These are phyloP conservation scores for Geotrichum citri-aurantii DNA, from an alignment of 1,139 yeast genomes.

Conservation along the genomic window DNA sequence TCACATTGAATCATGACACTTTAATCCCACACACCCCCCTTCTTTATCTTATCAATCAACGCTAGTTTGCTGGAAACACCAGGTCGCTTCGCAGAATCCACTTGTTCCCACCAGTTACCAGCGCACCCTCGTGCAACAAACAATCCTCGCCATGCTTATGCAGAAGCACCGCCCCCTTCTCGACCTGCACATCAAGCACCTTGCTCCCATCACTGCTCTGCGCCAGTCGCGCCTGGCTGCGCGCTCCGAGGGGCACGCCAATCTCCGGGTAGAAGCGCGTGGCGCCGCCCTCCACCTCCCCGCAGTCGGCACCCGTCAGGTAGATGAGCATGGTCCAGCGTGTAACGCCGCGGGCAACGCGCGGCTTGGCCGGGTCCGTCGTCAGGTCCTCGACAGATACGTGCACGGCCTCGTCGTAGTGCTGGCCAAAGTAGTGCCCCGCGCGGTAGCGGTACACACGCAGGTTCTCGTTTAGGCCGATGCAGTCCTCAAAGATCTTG, in stretches of 20 bases:
- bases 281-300: constrained; percentile 57
- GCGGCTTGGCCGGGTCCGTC: constrained; percentile 1
- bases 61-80: constrained; percentile 31
- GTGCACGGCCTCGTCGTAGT: constrained; percentile 55
- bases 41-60: no score
- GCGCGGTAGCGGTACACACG: constrained; percentile 51
- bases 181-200: constrained; percentile 42
- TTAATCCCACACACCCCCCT: no score
- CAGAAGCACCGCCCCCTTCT: constrained; percentile 53
- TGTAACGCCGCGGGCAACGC: constrained; percentile 39
- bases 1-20: no score
- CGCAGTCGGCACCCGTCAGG: constrained; percentile 47
- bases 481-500: constrained; percentile 38
- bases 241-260: constrained; percentile 7
- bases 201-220: constrained; percentile 7
- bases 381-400: constrained; percentile 27
- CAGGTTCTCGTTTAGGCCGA: constrained; percentile 53
- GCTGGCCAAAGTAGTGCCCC: constrained; percentile 60
- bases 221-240: neutral
- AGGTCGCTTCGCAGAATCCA: constrained; percentile 65
- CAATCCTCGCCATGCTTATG: constrained; percentile 69
- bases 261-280: constrained; percentile 48
- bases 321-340: constrained; percentile 59
- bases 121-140: constrained; percentile 53
- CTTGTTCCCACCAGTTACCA: constrained; percentile 50